These are phyloP conservation scores for Fusarium nodosum DNA, from an alignment of 2,329 filamentous ascomycete genomes.

Conservation along the genomic window DNA sequence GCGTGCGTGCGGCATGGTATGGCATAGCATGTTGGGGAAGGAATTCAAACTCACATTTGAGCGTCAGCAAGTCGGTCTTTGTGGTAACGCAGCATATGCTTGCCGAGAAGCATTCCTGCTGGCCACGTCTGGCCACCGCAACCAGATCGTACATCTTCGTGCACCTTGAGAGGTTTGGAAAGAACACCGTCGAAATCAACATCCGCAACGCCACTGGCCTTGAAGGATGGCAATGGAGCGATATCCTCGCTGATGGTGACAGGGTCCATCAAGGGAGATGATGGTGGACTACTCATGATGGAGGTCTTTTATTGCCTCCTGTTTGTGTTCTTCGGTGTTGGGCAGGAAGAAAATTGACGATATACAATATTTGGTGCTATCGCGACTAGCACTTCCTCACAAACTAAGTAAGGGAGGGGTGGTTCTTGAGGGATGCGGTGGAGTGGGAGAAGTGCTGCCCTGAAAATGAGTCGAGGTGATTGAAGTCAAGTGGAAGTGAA, in stretches of 20 bases:
- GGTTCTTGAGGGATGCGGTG: conserved; percentile 13
- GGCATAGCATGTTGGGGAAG: neutral
- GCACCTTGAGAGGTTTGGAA: conserved; percentile 76
- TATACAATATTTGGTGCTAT: conserved; percentile 20
- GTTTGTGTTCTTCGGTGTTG: neutral
- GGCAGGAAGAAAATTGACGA: conserved; percentile 5
- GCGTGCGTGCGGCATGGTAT: neutral
- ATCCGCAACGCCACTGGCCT: conserved; percentile 64
- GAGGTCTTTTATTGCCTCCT: conserved; percentile 4
- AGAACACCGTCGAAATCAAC: conserved; percentile 82
- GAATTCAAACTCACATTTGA: conserved; percentile 71
- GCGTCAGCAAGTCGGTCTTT: conserved; percentile 72
- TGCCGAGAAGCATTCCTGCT: conserved; percentile 87
- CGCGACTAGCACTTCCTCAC: conserved; percentile 12
- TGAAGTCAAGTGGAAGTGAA: conserved; percentile 2
- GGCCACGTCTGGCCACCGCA: conserved; percentile 97
- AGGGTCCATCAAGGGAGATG: conserved; percentile 65
- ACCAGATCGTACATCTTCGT: conserved; percentile 87
- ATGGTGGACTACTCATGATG: conserved; percentile 55
- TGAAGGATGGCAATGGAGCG: conserved; percentile 71
- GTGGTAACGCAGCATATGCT: conserved; percentile 85
- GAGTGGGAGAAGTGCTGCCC: conserved; percentile 13
- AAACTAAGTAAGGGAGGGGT: conserved; percentile 17
- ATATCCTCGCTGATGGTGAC: conserved; percentile 67
- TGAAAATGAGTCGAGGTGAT: conserved; percentile 8